Percentiles rank a stretch among this genome's conserved stretches.
Evolutionary conservation across 306 rosid genomes (phyloP).

Genomic region (Cajanus cajan): DNA sequence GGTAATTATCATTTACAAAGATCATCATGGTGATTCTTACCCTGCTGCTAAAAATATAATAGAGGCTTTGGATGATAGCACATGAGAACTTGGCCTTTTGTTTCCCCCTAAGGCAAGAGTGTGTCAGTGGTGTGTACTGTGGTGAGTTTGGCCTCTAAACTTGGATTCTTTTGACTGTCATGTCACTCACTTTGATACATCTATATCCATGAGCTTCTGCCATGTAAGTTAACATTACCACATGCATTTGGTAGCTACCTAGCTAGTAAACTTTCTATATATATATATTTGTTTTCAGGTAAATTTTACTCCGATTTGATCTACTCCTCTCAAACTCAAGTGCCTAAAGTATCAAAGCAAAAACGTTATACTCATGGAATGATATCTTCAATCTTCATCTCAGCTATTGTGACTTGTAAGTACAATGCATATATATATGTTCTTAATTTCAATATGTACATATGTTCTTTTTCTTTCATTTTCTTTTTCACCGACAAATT

Average conservation of each 20-base stretch:
- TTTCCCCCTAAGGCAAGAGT: slow-evolving; percentile 11
- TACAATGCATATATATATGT: background rate
- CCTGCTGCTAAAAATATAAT: slow-evolving; percentile 8
- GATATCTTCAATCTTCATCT: slow-evolving; percentile 1
- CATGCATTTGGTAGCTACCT: background rate
- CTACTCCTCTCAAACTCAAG: background rate
- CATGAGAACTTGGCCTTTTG: slow-evolving; percentile 26
- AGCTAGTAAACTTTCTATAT: background rate
- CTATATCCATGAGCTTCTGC: background rate
- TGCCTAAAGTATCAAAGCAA: slow-evolving; percentile 4
- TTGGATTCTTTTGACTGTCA: slow-evolving; percentile 9
- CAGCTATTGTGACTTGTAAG: slow-evolving; percentile 19
- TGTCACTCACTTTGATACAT: background rate
- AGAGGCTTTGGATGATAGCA: background rate
- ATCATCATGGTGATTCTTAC: slow-evolving; percentile 23
- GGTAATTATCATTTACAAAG: background rate
- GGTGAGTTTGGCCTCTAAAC: slow-evolving; percentile 17
- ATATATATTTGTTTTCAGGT: background rate
- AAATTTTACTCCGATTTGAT: background rate
- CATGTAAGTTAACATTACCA: background rate
- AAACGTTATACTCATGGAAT: background rate
- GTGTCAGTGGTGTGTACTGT: background rate
- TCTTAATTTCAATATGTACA: background rate
- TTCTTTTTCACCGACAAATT: background rate
- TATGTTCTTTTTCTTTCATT: background rate